These are phyloP conservation scores for Aspergillus ellipticus DNA, from an alignment of 495 filamentous ascomycete species.

Conservation along the genomic window DNA sequence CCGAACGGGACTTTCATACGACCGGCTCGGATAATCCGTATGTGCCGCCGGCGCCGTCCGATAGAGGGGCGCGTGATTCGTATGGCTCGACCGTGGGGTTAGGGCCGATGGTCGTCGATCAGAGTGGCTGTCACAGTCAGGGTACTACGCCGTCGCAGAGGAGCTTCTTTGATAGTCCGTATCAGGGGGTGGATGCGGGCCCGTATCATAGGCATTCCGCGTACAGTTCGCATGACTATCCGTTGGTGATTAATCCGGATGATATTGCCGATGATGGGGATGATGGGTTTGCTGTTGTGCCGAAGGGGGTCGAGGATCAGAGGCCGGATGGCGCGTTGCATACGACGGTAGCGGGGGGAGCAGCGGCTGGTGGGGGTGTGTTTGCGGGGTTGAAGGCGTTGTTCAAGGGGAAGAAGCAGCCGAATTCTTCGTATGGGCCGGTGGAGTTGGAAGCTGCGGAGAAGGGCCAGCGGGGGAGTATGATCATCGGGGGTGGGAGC, in stretches of 20 bases:
- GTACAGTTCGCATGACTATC: slow-evolving; percentile 48
- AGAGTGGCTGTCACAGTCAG: slow-evolving; percentile 34
- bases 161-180: slow-evolving; percentile 32
- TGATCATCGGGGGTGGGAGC: slow-evolving; percentile 55
- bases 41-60: slow-evolving; percentile 29
- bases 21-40: slow-evolving; percentile 45
- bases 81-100: slow-evolving; percentile 40
- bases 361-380: slow-evolving; percentile 44
- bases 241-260: slow-evolving; percentile 66
- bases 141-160: slow-evolving; percentile 24
- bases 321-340: slow-evolving; percentile 41
- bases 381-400: slow-evolving; percentile 24
- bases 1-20: slow-evolving; percentile 43
- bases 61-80: slow-evolving; percentile 22
- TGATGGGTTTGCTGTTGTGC: slow-evolving; percentile 59
- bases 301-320: slow-evolving; percentile 19
- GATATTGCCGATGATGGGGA: slow-evolving; percentile 84
- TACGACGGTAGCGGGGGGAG: slow-evolving; percentile 50
- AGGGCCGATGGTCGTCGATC: slow-evolving; percentile 34
- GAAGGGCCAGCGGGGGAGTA: slow-evolving; percentile 43
- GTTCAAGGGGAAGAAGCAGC: slow-evolving; percentile 40
- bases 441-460: slow-evolving; percentile 34
- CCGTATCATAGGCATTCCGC: slow-evolving; percentile 60
- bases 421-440: slow-evolving; percentile 45
- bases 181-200: slow-evolving; percentile 32